A percentile compares a stretch with the other conserved stretches of the same genome.
phyloP scores from a whole-genome alignment of 495 filamentous ascomycete species.

The Annulohypoxylon maeteangense region DNA sequence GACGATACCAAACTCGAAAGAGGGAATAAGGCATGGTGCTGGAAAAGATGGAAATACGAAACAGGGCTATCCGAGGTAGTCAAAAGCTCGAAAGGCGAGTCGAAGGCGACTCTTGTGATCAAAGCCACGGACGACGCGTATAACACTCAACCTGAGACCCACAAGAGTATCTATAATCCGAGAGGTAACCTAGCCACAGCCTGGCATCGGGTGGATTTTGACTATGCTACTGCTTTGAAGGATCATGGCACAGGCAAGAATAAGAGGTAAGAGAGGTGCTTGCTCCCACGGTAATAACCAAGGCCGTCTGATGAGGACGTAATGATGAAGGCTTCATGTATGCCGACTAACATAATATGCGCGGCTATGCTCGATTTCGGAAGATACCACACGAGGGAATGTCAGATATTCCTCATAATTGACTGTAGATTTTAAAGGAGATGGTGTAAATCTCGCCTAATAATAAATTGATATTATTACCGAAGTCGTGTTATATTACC shows the following conservation, averaged over 20 bases:
- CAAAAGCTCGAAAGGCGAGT: slow-evolving; percentile 53
- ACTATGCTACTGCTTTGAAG: slow-evolving; percentile 22
- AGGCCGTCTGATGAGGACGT: no score
- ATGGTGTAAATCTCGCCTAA: neutral
- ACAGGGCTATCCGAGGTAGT: slow-evolving; percentile 55
- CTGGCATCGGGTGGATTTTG: slow-evolving; percentile 62
- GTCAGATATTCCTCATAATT: neutral
- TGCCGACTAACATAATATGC: neutral
- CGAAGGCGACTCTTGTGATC: slow-evolving; percentile 59
- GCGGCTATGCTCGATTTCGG: neutral
- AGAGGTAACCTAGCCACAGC: slow-evolving; percentile 66
- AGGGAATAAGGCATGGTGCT: slow-evolving; percentile 61
- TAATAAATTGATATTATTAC: slow-evolving; percentile 10
- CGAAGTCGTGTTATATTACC: neutral
- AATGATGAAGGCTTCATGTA: neutral
- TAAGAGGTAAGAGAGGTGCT: neutral
- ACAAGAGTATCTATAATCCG: slow-evolving; percentile 63
- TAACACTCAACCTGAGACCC: slow-evolving; percentile 65
- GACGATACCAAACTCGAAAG: slow-evolving; percentile 50
- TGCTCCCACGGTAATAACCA: neutral
- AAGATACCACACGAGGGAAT: neutral
- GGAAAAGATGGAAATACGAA: slow-evolving; percentile 65
- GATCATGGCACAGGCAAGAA: neutral
- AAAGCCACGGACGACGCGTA: slow-evolving; percentile 69
- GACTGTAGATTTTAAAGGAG: neutral